These are phyloP conservation scores for Tolypocladium album DNA, from an alignment of 2,329 filamentous ascomycete species.

Conservation along the genomic window DNA sequence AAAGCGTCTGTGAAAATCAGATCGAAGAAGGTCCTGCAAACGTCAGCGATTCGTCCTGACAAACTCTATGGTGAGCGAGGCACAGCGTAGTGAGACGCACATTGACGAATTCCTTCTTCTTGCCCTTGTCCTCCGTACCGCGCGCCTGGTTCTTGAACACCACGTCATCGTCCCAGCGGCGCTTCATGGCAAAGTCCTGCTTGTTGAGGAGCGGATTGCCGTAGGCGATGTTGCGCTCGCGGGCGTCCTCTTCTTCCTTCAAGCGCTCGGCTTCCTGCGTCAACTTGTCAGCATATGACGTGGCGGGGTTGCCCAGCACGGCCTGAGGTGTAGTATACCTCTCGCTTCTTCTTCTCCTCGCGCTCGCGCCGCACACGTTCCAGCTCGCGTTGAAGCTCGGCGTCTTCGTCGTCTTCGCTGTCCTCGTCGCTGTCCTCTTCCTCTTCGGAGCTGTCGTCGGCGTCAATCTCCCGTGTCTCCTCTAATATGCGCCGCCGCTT, in stretches of 20 bases:
- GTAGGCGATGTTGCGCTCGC: slow-evolving; percentile 79
- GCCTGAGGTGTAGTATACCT: slow-evolving; percentile 12
- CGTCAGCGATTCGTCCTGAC: background rate
- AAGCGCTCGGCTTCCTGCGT: slow-evolving; percentile 63
- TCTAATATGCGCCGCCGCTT: slow-evolving; percentile 82
- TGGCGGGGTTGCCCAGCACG: background rate
- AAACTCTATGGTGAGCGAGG: background rate
- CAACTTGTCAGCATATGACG: background rate
- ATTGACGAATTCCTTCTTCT: slow-evolving; percentile 94
- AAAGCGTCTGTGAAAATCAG: slow-evolving; percentile 95
- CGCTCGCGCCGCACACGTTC: slow-evolving; percentile 82
- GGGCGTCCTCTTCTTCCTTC: slow-evolving; percentile 71
- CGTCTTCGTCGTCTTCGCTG: slow-evolving; percentile 49
- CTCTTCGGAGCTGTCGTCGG: slow-evolving; percentile 49
- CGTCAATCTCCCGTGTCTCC: slow-evolving; percentile 80
- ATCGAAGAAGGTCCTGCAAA: slow-evolving; percentile 68
- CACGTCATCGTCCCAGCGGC: slow-evolving; percentile 95
- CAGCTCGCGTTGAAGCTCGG: slow-evolving; percentile 81
- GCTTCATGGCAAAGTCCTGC: slow-evolving; percentile 79
- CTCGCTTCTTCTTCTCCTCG: slow-evolving; percentile 30
- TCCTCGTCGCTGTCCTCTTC: slow-evolving; percentile 43
- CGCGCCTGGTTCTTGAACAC: slow-evolving; percentile 98
- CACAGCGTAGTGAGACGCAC: slow-evolving; percentile 35
- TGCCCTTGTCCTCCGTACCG: slow-evolving; percentile 81
- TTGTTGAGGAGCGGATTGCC: slow-evolving; percentile 91